Conservation (phyloP, 2,329 filamentous ascomycete genomes). For the Helotiales sp. region DNA sequence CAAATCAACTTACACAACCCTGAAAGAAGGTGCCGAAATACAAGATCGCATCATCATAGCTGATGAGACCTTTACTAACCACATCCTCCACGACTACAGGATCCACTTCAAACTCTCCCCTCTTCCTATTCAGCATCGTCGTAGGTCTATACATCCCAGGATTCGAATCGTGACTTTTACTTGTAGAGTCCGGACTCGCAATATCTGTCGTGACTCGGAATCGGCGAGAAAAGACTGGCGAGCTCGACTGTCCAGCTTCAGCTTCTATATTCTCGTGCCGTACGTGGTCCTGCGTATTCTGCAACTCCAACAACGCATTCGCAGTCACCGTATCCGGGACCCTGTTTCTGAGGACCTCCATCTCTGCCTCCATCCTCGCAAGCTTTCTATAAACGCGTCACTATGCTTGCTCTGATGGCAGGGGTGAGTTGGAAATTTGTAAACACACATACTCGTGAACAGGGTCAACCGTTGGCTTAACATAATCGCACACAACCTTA, state of each 20-base stretch:
- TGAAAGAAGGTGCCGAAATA: conserved; percentile 25
- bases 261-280: too few species aligned
- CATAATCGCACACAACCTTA: conserved; percentile 19
- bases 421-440: background rate
- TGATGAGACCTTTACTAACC: conserved; percentile 19
- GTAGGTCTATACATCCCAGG: background rate
- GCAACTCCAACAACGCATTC: conserved; percentile 1
- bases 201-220: background rate
- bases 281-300: background rate
- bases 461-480: conserved; percentile 14
- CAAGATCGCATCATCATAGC: conserved; percentile 14
- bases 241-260: background rate
- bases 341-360: conserved; percentile 6
- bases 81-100: conserved; percentile 10
- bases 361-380: conserved; percentile 14
- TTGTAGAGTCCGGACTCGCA: conserved; percentile 2
- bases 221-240: background rate
- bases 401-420: background rate
- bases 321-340: conserved; percentile 10
- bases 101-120: conserved; percentile 18
- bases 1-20: conserved; percentile 21
- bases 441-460: conserved; percentile 13
- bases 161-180: background rate
- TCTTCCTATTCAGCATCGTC: conserved; percentile 10
- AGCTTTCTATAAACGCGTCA: conserved; percentile 10